phyloP scores from a whole-genome alignment of 106 monocot genomes.

The Dendrobium chrysotoxum region DNA sequence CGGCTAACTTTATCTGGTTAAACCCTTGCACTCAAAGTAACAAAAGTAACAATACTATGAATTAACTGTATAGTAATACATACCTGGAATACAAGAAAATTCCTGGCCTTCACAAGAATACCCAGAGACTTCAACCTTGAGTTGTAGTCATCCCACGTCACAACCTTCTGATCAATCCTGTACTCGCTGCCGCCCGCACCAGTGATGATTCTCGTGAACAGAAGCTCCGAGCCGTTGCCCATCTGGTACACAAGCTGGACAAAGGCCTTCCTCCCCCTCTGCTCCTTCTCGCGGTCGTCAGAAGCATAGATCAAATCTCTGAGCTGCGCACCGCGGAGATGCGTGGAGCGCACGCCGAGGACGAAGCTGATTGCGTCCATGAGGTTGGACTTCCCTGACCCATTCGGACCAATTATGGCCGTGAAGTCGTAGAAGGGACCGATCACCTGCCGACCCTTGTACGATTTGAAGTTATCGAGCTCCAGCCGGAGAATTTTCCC shows the following conservation, averaged over 20 bases:
- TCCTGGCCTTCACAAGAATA: conserved; percentile 95
- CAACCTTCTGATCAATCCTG: conserved; percentile 60
- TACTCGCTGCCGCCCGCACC: conserved; percentile 83
- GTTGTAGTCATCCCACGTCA: conserved; percentile 87
- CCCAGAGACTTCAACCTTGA: conserved; percentile 72
- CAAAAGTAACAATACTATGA: neutral
- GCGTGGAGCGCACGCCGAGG: conserved; percentile 85
- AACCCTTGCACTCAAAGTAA: neutral
- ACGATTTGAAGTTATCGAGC: conserved; percentile 98
- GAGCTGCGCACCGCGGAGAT: conserved; percentile 91
- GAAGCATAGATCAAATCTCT: conserved; percentile 84
- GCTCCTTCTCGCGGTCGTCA: conserved; percentile 75
- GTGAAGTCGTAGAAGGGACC: conserved; percentile 98
- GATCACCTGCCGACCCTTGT: conserved; percentile 86
- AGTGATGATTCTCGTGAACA: conserved; percentile 81
- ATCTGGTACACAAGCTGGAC: conserved; percentile 69
- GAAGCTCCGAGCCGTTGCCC: conserved; percentile 44
- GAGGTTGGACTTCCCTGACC: conserved; percentile 97
- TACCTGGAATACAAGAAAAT: conserved; percentile 98
- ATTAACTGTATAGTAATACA: neutral
- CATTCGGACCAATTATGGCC: conserved; percentile 94
- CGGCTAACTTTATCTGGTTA: neutral
- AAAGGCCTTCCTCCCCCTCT: conserved; percentile 75
- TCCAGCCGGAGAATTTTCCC: conserved; percentile 91
- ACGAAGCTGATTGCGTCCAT: conserved; percentile 99